Base-by-base conservation (phyloP, 345 rosid species). In the Gynandropsis gynandra region DNA sequence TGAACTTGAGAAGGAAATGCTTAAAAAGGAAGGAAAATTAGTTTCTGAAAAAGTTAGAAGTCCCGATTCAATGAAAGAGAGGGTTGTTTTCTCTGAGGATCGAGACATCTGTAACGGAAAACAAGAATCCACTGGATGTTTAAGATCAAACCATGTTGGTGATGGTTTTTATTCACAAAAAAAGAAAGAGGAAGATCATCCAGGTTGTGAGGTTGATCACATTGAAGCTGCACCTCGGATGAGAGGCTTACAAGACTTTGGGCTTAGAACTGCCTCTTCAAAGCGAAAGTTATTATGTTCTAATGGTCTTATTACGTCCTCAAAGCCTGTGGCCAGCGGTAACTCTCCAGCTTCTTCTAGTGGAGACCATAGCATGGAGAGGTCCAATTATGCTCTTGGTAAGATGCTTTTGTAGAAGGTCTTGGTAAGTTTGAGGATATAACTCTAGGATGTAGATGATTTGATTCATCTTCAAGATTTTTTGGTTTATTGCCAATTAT, bases 221-320 rank as follows among this genome's bases (percentile, higher is more conserved):
- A 63, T 62, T 61, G 82, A 78, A 54, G 77, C 40, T 56, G 65
- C 50, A 54, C 92, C 87, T 34, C 76, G 87, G 42, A 81, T 81
- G 96, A 88, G 95, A 79, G 95, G 85, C 36, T 70, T 83, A 74
- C 89, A 78, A 63, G 96, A 93, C 66, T 75, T 88, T 42, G 95
- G 92, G 56, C 80, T 76, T 37, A 81, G 64, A 76, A 74, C 78
- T 54, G 39, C 77, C 42, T 44, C 77, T 55, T 65, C 76, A 35
- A 85, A 85, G 72, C 66, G 93, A 61, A 85, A 73, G 75, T 41
- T 58, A 63, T 49, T 70, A 11, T 54, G 65, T 46, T 66, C 80
- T 46, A 67, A 61, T 68, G 79, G 71, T 54, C 67, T 65, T 54
- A 79, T 76, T 73, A 68, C 71, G 40, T 60, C 72, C 44, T 46